Evolutionary conservation across 1,139 yeast genomes (phyloP).

Genomic region (Kluyveromyces sp.): DNA sequence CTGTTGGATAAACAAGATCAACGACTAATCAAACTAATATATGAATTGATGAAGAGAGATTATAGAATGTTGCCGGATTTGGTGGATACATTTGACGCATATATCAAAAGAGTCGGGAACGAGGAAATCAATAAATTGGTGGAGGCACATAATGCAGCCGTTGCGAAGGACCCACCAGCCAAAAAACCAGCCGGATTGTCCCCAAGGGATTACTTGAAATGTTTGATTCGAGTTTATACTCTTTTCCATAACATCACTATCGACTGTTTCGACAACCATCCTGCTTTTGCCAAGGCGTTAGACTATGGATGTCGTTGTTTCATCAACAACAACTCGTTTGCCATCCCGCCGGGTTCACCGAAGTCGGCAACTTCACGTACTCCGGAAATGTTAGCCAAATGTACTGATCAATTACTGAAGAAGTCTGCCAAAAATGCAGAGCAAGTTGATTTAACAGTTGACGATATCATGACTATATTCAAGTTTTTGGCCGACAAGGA

Average conservation of each 20-base stretch:
- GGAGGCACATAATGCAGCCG: constrained; percentile 19
- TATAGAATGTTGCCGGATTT: constrained; percentile 52
- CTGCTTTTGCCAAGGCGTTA: constrained; percentile 77
- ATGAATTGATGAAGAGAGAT: constrained; percentile 58
- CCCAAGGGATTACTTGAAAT: constrained; percentile 74
- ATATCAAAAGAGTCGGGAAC: constrained; percentile 48
- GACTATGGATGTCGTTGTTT: constrained; percentile 84
- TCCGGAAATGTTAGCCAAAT: constrained; percentile 86
- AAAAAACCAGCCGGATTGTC: constrained; percentile 24
- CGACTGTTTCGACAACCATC: constrained; percentile 71
- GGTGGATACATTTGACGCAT: constrained; percentile 63
- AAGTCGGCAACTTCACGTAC: constrained; percentile 57
- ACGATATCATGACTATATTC: constrained; percentile 81
- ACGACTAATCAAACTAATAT: constrained; percentile 74
- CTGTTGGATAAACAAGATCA: constrained; percentile 72
- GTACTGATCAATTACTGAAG: constrained; percentile 77
- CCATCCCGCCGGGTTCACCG: constrained; percentile 49
- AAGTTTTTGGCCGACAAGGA: constrained; percentile 90
- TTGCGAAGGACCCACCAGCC: constrained; percentile 12
- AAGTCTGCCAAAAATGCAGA: constrained; percentile 59
- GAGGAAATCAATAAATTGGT: constrained; percentile 23
- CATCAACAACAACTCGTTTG: constrained; percentile 77
- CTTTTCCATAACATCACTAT: constrained; percentile 44
- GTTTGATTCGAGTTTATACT: constrained; percentile 60
- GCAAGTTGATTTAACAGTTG: constrained; percentile 66